phyloP scores from a whole-genome alignment of 1,284 basidiomycete species.

The Leccinum fallax region DNA sequence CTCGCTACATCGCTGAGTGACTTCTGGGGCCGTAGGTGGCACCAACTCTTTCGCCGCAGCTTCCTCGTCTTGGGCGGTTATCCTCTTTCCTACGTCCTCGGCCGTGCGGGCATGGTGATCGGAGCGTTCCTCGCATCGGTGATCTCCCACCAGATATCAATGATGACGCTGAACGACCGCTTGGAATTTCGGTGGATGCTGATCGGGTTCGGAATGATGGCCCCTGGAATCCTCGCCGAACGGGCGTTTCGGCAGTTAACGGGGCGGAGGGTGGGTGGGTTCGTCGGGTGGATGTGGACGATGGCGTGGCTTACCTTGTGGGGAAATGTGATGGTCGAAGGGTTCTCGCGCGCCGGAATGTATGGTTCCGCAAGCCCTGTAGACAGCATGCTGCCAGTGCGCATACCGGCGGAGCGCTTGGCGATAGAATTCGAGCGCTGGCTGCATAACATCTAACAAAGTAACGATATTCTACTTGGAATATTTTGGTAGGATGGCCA shows the following conservation, averaged over 20 bases:
- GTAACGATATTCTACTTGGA: neutral
- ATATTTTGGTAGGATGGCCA: neutral
- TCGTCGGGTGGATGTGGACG: constrained; percentile 55
- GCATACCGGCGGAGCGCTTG: constrained; percentile 12
- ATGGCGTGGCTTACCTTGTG: constrained; percentile 49
- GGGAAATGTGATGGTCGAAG: constrained; percentile 51
- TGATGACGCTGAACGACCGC: constrained; percentile 56
- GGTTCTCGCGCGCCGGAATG: constrained; percentile 7
- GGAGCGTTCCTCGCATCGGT: constrained; percentile 61
- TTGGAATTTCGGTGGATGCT: constrained; percentile 42
- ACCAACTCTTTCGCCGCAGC: constrained; percentile 40
- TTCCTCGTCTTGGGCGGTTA: constrained; percentile 31
- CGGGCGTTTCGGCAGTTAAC: constrained; percentile 43
- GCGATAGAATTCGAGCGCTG: constrained; percentile 22
- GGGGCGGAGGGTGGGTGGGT: constrained; percentile 47
- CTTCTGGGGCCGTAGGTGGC: constrained; percentile 50
- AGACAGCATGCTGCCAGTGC: constrained; percentile 11
- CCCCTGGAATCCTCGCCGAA: constrained; percentile 54
- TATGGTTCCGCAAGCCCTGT: neutral
- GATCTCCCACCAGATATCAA: constrained; percentile 54
- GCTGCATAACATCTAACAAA: constrained; percentile 12
- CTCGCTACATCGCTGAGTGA: constrained; percentile 39
- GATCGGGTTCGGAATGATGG: constrained; percentile 42
- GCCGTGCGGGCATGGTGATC: constrained; percentile 48
- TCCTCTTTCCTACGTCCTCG: constrained; percentile 40